Evolutionary conservation across 192 early-diverging fungal species (phyloP), one percentile per base, ranked within the genome.

Genomic region (Glomus cerebriforme): DNA sequence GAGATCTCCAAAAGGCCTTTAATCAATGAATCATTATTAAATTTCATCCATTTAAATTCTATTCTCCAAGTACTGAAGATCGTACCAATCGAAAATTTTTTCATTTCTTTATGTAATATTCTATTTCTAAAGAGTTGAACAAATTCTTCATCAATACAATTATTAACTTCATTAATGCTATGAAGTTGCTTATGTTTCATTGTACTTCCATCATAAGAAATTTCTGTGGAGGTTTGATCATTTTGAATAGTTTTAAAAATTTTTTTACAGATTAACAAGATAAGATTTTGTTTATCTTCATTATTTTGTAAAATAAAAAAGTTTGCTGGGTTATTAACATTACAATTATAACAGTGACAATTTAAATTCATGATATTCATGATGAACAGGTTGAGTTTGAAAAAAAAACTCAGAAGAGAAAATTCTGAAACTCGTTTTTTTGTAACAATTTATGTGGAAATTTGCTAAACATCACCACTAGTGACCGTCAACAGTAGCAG

Each of bases 241-340:
- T 31, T 4, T 31, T 65, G 63, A 65, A 65, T 65, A 32, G 27
- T 29, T 17, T 17, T 12, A 31, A 65, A 65, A 65, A 65, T 65
- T 31, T 17, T 31, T 31, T 65, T 65, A 27, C 63, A 65, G 15
- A 65, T 19, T 65, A 32, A 29, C 5, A 65, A 31, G 17, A 65
- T 65, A 7, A 65, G 31, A 65, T 65, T 65, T 65, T 65, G 63
- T 65, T 65, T 65, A 29, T 65, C 63, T 10, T 65, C 19, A 65
- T 65, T 65, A 15, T 65, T 54, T 54, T 54, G 49, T 5, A 22
- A 54, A 17, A 17, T 43, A 43, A 7, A 12, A 39, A 39, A 22
- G 0, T 12, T 19, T 22, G 49, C 22, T 19, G 3, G 3, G 19
- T 22, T 22, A 22, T 17, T 0, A 49, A 15, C 15, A 15, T 49